Base-by-base conservation (phyloP, 768 basidiomycete species). In the Xerocomus potaroensis region DNA sequence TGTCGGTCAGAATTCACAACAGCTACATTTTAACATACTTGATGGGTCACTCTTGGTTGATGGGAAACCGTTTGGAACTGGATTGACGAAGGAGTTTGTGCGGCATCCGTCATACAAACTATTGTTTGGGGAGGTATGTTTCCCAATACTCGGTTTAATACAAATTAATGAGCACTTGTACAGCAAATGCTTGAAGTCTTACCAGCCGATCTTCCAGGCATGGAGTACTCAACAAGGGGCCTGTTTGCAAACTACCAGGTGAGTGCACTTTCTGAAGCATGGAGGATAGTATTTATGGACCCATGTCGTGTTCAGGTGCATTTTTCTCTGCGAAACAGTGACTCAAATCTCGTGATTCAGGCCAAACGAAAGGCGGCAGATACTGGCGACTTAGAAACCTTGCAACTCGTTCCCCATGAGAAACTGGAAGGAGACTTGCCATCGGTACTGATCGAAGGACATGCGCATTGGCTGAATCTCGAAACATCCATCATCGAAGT, bases 11-110 rank as follows among this genome's bases (percentile, higher is more conserved):
- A 16, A 21, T 29, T 48, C 55, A 18, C 69, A 69, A 39, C 36
- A 15, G 15, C 60, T 78, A 6, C 63, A 70, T 35, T 58, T 73
- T 11, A 69, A 80, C 44, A 29, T 78, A 3, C 49, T 77, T 5
- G 27, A 56, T 8, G 65, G 63, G 3, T 41, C 49, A 1, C 55
- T 66, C 18, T 37, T 61, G 14, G 50, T 61, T 2, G 45, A 67
- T 4, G 65, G 57, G 2, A 57, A 53, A 16, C 49, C 57, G 0
- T n/a, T 67, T 4, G 53, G 54, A 1, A 50, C 19, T 23, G 19
- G 50, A 19, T 43, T 62, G 15, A 58, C 58, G 0, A 21, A 29
- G 10, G 34, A 10, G 6, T 49, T 61, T 23, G 43, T 39, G n/a
- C 35, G 18, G 1, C 42, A 56, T 36, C 40, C 58, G 14, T 11